Conservation (phyloP, 305 asterid genomes). For the Rubia balearica region DNA sequence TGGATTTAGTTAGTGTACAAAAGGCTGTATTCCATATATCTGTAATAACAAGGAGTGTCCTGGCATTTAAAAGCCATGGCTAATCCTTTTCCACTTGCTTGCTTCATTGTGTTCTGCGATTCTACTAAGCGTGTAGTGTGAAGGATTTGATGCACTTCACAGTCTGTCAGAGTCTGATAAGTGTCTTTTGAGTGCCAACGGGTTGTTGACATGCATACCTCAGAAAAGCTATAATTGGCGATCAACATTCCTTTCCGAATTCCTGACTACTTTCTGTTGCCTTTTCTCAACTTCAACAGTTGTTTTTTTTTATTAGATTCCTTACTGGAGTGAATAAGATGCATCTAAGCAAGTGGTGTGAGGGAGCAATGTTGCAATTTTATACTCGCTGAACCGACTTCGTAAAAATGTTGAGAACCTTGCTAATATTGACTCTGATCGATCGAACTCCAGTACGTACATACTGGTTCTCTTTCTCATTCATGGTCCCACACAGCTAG, state of each 20-base stretch:
- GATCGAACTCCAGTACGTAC: too few species aligned
- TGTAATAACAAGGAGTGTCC: conserved; percentile 11
- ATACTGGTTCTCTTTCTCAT: too few species aligned
- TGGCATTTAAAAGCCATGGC: conserved; percentile 11
- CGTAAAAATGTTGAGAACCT: too few species aligned
- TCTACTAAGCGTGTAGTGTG: background rate
- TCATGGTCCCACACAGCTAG: too few species aligned
- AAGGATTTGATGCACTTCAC: background rate
- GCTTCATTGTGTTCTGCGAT: background rate
- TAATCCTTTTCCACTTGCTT: conserved; percentile 18
- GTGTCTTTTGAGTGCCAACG: background rate
- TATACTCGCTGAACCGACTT: too few species aligned
- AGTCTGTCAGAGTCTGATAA: background rate
- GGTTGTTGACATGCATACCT: conserved; percentile 3
- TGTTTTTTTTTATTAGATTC: too few species aligned
- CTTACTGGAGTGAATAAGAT: too few species aligned
- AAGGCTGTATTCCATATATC: conserved; percentile 12
- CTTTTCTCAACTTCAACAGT: background rate
- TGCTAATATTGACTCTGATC: too few species aligned
- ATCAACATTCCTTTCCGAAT: background rate
- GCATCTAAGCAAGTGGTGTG: too few species aligned
- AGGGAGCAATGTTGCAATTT: too few species aligned
- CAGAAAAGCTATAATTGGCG: background rate
- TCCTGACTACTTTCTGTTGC: background rate
- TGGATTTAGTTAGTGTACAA: conserved; percentile 16